These are phyloP conservation scores for Zasmidium angulare DNA, from an alignment of 2,329 filamentous ascomycete genomes.

Conservation along the genomic window DNA sequence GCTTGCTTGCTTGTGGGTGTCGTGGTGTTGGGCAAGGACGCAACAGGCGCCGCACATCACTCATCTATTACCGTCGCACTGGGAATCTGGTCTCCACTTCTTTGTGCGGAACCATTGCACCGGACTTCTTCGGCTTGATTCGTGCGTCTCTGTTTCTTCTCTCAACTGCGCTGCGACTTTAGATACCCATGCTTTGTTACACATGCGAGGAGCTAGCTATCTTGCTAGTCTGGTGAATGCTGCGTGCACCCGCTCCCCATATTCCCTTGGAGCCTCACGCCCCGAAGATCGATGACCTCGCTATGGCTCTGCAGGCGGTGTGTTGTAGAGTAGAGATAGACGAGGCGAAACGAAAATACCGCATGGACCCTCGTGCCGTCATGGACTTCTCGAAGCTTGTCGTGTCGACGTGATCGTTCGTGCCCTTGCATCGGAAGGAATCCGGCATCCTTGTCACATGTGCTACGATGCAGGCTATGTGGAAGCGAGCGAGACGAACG, in stretches of 20 bases:
- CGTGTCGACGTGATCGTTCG: no score
- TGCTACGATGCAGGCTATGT: no score
- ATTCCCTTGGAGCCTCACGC: neutral
- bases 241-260: neutral
- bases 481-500: no score
- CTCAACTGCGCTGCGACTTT: no score
- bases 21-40: no score
- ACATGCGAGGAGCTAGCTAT: neutral
- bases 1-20: no score
- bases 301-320: no score
- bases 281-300: neutral
- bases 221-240: no score
- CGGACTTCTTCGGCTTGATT: conserved; percentile 26
- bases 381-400: no score
- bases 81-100: neutral
- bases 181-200: conserved; percentile 9
- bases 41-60: no score
- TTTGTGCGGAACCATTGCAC: conserved; percentile 7
- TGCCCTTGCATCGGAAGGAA: neutral
- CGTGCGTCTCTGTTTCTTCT: neutral
- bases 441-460: neutral
- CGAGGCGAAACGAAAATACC: neutral
- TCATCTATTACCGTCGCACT: conserved; percentile 18
- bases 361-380: no score
- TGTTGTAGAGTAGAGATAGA: neutral